These are phyloP conservation scores for Fonsecaea pedrosoi DNA, from an alignment of 2,329 filamentous ascomycete species.

Conservation along the genomic window DNA sequence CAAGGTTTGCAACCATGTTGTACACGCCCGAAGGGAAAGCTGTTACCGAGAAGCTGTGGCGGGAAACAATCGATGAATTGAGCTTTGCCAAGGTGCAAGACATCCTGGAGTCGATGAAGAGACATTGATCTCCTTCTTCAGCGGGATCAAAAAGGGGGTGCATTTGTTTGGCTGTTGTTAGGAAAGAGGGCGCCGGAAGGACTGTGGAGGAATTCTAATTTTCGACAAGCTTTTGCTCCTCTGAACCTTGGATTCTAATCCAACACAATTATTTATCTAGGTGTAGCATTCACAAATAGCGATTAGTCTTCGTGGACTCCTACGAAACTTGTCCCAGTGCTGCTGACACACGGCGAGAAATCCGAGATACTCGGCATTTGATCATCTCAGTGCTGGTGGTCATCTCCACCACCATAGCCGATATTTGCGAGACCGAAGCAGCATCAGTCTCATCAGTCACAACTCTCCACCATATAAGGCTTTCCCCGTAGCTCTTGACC, in stretches of 20 bases:
- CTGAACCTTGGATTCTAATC: neutral
- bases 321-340: neutral
- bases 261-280: neutral
- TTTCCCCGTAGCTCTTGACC: neutral
- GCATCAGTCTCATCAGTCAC: neutral
- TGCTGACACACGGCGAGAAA: neutral
- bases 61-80: slow-evolving; percentile 39
- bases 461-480: neutral
- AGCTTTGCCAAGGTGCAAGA: slow-evolving; percentile 36
- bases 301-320: neutral
- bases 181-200: neutral
- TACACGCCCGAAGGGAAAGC: slow-evolving; percentile 44
- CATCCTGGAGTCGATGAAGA: slow-evolving; percentile 20
- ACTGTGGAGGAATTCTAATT: neutral
- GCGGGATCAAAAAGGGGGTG: neutral
- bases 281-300: neutral
- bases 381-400: neutral
- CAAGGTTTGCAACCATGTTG: slow-evolving; percentile 43
- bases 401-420: neutral
- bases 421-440: neutral
- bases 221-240: neutral
- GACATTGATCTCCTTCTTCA: neutral
- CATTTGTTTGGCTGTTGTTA: neutral
- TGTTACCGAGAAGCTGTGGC: slow-evolving; percentile 50
- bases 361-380: slow-evolving; percentile 9